Conservation (phyloP, 208 protist genomes). For the Phytomonas francai region DNA sequence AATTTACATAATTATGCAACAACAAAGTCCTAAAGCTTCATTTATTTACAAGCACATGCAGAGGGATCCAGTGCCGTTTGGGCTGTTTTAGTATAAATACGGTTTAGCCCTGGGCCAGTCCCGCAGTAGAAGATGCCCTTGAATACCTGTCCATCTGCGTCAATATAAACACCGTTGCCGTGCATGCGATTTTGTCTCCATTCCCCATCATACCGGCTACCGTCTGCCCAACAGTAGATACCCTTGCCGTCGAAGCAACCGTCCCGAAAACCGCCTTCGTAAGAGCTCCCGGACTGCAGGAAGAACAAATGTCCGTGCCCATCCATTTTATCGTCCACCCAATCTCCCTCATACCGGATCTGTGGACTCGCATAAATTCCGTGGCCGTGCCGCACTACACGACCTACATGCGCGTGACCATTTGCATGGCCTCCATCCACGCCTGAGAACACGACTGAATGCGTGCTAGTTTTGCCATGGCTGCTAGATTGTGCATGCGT, state of each 20-base stretch:
- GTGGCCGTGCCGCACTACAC: constrained; percentile 54
- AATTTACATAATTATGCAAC: too few species aligned
- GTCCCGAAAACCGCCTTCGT: constrained; percentile 50
- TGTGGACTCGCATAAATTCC: constrained; percentile 60
- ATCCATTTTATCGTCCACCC: constrained; percentile 81
- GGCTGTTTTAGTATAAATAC: constrained; percentile 12
- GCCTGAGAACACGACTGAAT: too few species aligned
- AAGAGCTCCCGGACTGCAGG: constrained; percentile 35
- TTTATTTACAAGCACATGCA: too few species aligned
- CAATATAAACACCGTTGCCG: constrained; percentile 77
- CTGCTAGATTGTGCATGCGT: too few species aligned
- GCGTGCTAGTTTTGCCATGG: too few species aligned
- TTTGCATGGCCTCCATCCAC: too few species aligned
- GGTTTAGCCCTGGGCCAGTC: constrained; percentile 55
- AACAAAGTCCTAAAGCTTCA: too few species aligned
- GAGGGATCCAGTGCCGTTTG: background rate
- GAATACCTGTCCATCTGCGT: constrained; percentile 64
- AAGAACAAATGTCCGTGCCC: constrained; percentile 60
- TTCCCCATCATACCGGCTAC: constrained; percentile 57
- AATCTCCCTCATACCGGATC: constrained; percentile 77
- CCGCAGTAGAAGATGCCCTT: constrained; percentile 78
- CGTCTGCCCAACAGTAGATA: constrained; percentile 58
- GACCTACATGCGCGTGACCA: background rate
- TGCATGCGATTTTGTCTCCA: constrained; percentile 84
- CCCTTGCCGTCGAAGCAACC: constrained; percentile 71